A percentile compares a stretch with the other conserved stretches of the same genome.
phyloP scores from a whole-genome alignment of 2,329 filamentous ascomycete genomes.

The Colletotrichum echinochloae region DNA sequence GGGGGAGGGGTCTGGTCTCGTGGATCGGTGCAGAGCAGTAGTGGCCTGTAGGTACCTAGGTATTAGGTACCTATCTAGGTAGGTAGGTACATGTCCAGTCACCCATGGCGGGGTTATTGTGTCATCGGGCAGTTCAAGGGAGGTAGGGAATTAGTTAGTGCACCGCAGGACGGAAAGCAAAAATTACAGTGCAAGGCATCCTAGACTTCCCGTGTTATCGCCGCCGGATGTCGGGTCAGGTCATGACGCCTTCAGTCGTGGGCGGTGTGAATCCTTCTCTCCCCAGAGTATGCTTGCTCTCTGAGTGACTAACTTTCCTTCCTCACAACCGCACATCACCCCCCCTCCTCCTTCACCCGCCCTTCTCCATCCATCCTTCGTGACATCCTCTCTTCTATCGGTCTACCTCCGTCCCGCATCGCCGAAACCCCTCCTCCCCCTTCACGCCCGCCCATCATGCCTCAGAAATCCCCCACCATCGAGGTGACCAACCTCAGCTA shows the following conservation, averaged over 20 bases:
- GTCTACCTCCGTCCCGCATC: not conserved
- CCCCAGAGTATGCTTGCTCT: not conserved
- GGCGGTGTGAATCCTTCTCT: slow-evolving; percentile 33
- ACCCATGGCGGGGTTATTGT: no score
- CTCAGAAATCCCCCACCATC: slow-evolving; percentile 68
- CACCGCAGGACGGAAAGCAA: no score
- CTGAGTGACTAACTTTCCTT: not conserved
- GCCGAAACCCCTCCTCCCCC: not conserved
- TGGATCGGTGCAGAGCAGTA: slow-evolving; percentile 24
- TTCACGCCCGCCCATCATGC: slow-evolving; percentile 9
- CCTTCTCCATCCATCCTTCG: not conserved
- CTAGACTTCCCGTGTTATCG: slow-evolving; percentile 14
- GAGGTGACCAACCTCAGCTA: slow-evolving; percentile 83
- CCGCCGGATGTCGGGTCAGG: slow-evolving; percentile 1
- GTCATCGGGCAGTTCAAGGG: no score
- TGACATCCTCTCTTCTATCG: not conserved
- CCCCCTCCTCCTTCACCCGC: not conserved
- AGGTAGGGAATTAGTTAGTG: no score
- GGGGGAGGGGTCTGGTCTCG: slow-evolving; percentile 22
- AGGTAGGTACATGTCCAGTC: no score
- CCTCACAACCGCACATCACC: not conserved
- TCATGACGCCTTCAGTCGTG: slow-evolving; percentile 38
- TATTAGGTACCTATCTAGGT: no score
- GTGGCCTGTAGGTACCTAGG: no score
- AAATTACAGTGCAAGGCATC: no score